Conservation (phyloP, 306 rosid species). For the Senna siamea region DNA sequence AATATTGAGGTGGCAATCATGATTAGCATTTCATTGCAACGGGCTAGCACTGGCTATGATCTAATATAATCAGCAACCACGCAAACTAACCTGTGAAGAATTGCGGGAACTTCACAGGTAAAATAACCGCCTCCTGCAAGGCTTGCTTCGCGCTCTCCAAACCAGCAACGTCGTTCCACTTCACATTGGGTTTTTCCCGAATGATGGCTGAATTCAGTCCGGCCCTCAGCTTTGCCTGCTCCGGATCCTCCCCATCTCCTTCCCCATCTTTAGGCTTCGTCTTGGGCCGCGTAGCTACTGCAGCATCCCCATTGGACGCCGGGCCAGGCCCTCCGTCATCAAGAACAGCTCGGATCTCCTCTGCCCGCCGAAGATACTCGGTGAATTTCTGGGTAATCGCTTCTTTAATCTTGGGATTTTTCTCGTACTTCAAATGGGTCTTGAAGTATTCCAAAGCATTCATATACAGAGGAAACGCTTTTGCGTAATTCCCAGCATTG, state of each 20-base stretch:
- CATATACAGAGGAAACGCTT: slow-evolving; percentile 93
- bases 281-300: slow-evolving; percentile 86
- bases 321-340: slow-evolving; percentile 92
- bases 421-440: slow-evolving; percentile 96
- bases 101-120: slow-evolving; percentile 95
- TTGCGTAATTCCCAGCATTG: slow-evolving; percentile 91
- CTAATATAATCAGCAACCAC: neutral
- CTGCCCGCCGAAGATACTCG: slow-evolving; percentile 95
- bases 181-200: slow-evolving; percentile 90
- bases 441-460: slow-evolving; percentile 93
- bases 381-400: slow-evolving; percentile 97
- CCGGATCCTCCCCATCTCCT: slow-evolving; percentile 91
- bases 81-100: slow-evolving; percentile 81
- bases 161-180: slow-evolving; percentile 98
- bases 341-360: slow-evolving; percentile 90
- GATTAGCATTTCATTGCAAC: too few species aligned
- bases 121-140: slow-evolving; percentile 92
- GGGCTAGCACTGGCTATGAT: neutral
- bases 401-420: slow-evolving; percentile 92
- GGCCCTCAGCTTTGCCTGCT: slow-evolving; percentile 83
- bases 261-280: slow-evolving; percentile 84
- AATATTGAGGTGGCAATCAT: too few species aligned
- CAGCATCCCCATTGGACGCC: slow-evolving; percentile 89
- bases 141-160: slow-evolving; percentile 97
- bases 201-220: slow-evolving; percentile 91